Conservation (phyloP, 129 eudicot species). For the Silybum marianum region DNA sequence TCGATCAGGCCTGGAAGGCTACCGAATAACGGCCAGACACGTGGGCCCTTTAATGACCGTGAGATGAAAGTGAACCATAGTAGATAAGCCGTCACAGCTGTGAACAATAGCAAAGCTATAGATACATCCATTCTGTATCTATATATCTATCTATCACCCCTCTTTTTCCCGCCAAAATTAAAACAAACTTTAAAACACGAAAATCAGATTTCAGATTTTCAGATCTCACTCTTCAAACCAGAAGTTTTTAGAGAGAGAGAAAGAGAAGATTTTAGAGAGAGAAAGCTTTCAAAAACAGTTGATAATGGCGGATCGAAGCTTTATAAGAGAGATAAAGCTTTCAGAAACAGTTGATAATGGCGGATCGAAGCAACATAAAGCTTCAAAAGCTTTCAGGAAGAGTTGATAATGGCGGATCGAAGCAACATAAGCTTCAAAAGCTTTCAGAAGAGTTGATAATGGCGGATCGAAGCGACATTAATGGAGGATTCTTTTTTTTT, state of each 20-base stretch:
- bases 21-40: slow-evolving; percentile 90
- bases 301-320: not conserved
- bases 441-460: not conserved
- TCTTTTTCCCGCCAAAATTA: slow-evolving; percentile 38
- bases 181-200: not conserved
- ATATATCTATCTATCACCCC: not conserved
- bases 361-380: not conserved
- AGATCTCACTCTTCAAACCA: slow-evolving; percentile 14
- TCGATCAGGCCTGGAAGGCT: slow-evolving; percentile 82
- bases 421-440: not conserved
- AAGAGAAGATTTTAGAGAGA: not conserved
- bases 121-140: slow-evolving; percentile 48
- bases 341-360: not conserved
- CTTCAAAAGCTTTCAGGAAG: not conserved
- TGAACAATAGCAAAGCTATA: slow-evolving; percentile 57
- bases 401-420: not conserved
- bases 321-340: not conserved
- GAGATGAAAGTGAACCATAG: slow-evolving; percentile 85
- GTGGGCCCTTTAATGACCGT: slow-evolving; percentile 78
- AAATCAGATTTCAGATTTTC: slow-evolving; percentile 25
- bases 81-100: slow-evolving; percentile 60
- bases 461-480: not conserved
- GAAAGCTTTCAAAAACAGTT: not conserved
- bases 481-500: too few relatives aligned
- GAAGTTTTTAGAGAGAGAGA: slow-evolving; percentile 1